Base-by-base conservation (phyloP, 2,329 filamentous ascomycete genomes). In the Aureobasidium zeae region DNA sequence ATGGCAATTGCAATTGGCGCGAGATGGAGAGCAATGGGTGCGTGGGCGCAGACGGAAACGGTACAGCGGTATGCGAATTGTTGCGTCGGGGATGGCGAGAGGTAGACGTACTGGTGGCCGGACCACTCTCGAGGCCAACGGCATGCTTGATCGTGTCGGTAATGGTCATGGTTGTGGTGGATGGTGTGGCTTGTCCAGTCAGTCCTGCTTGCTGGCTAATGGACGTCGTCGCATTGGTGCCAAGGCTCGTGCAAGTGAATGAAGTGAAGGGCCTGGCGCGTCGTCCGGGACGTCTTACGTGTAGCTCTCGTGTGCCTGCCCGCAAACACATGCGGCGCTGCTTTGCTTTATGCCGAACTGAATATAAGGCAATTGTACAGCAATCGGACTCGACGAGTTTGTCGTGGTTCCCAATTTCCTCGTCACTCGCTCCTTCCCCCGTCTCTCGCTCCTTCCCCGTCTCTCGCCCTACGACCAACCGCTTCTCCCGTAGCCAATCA, bases 61-160 rank as follows among this genome's bases (percentile, higher is more conserved):
- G 10, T 8, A 9, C n/a, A 17, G n/a, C 29, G 12, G 39, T n/a
- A 11, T n/a, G 39, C 12, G 31, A 6, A 15, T 21, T 28, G 34
- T 30, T 2, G 16, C 3, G 7, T 21, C 19, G 7, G 10, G 22
- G 4, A 15, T 20, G 30, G 11, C 9, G 15, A 17, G 31, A 12
- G 16, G 24, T 4, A 13, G 25, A 46, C 57, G 60, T 58, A 67
- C 55, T 58, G 55, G 52, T 56, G 34, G 52, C 48, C 28, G 54
- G 53, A 15, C 50, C 48, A 55, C 56, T 57, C 49, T 58, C 56
- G 46, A 71, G 60, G 49, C 68, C 68, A 47, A 71, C 66, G 49
- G 66, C 66, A 44, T 66, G 62, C 58, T 71, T 71, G 51, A 69
- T 63, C 32, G 57, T 61, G 36, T 71, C 67, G 38, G 62, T 60